Evolutionary conservation across 805 yeast genomes (phyloP).

Genomic region (Spencermartinsiella europaea): DNA sequence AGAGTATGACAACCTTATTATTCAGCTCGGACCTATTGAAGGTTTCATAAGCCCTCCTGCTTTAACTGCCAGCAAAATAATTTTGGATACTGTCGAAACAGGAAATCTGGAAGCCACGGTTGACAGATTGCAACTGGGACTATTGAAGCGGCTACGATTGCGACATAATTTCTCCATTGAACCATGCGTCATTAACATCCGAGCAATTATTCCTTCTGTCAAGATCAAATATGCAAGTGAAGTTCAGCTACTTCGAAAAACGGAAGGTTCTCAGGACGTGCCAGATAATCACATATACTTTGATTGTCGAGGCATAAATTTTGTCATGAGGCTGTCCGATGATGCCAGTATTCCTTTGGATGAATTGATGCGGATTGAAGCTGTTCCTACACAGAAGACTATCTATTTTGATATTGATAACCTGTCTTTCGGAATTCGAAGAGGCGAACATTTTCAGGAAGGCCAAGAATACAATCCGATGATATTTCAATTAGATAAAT

Average conservation of each 20-base stretch:
- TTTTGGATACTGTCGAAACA: slow-evolving; percentile 34
- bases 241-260: not conserved
- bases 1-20: slow-evolving; percentile 50
- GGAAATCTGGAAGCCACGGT: slow-evolving; percentile 46
- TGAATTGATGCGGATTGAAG: slow-evolving; percentile 16
- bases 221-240: slow-evolving; percentile 16
- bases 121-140: slow-evolving; percentile 61
- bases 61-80: slow-evolving; percentile 35
- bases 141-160: slow-evolving; percentile 42
- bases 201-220: slow-evolving; percentile 44
- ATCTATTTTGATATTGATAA: slow-evolving; percentile 19
- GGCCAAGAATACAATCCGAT: slow-evolving; percentile 21
- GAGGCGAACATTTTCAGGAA: slow-evolving; percentile 11
- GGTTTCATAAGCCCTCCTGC: slow-evolving; percentile 45
- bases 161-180: slow-evolving; percentile 29
- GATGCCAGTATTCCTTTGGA: slow-evolving; percentile 14
- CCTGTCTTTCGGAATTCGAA: slow-evolving; percentile 22
- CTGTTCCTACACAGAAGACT: slow-evolving; percentile 11
- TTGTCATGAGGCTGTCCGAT: slow-evolving; percentile 15
- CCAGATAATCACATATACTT: slow-evolving; percentile 18
- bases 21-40: slow-evolving; percentile 50
- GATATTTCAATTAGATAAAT: slow-evolving; percentile 25
- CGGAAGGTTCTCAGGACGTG: not conserved
- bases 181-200: slow-evolving; percentile 38
- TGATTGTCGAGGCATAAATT: slow-evolving; percentile 14